phyloP scores from a whole-genome alignment of 306 rosid species.

The Castanea mollissima region DNA sequence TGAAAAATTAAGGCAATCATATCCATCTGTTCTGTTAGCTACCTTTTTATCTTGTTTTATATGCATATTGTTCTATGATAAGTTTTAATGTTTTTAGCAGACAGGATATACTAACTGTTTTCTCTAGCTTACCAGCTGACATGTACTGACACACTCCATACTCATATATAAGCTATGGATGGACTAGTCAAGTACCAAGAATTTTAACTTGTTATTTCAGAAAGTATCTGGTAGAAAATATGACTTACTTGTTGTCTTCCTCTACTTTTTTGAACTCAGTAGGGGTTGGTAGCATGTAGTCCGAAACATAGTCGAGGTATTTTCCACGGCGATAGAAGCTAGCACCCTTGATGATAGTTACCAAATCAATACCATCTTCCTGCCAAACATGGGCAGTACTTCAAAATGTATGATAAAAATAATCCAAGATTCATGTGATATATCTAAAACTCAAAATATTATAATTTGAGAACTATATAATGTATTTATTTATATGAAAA shows the following conservation, averaged over 20 bases:
- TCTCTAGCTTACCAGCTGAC: background rate
- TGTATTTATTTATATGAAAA: too few species aligned
- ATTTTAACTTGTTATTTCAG: background rate
- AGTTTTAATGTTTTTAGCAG: background rate
- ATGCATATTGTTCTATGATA: background rate
- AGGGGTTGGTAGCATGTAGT: slow-evolving; percentile 67
- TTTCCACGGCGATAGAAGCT: slow-evolving; percentile 73
- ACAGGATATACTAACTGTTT: background rate
- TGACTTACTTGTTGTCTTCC: slow-evolving; percentile 47
- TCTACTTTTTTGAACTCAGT: slow-evolving; percentile 37
- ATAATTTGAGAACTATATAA: background rate
- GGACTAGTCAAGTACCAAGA: background rate
- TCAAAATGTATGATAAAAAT: background rate
- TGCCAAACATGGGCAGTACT: slow-evolving; percentile 33
- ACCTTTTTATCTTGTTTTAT: background rate
- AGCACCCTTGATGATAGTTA: slow-evolving; percentile 60
- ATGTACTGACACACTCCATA: background rate
- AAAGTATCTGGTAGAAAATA: background rate
- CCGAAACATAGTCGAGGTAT: slow-evolving; percentile 56
- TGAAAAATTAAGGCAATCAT: background rate
- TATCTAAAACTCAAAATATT: background rate
- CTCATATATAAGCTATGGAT: background rate
- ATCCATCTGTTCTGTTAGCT: background rate
- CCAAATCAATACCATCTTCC: slow-evolving; percentile 70
- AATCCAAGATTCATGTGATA: background rate